A percentile compares a stretch with the other conserved stretches of the same genome.
phyloP scores from a whole-genome alignment of 495 filamentous ascomycete genomes.

The Glonium stellatum region DNA sequence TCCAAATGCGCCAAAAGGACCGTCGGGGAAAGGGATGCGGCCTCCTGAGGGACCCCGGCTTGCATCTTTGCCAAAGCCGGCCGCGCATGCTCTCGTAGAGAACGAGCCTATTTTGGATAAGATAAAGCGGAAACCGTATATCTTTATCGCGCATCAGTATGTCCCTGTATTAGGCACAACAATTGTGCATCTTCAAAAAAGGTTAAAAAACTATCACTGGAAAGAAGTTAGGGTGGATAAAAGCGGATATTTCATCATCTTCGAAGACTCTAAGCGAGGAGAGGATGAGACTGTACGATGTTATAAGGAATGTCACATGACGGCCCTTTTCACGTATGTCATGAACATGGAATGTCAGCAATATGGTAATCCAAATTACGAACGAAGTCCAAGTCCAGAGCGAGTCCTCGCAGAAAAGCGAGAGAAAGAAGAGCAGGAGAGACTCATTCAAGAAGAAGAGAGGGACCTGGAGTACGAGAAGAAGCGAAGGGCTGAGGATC shows the following conservation, averaged over 20 bases:
- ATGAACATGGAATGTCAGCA: conserved; percentile 84
- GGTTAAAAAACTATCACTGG: conserved; percentile 69
- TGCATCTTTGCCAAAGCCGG: conserved; percentile 22
- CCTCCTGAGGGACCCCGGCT: conserved; percentile 46
- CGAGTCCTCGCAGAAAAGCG: conserved; percentile 46
- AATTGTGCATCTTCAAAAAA: conserved; percentile 76
- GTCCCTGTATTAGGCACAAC: conserved; percentile 84
- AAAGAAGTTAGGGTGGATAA: conserved; percentile 73
- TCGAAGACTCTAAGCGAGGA: conserved; percentile 66
- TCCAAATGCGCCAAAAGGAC: conserved; percentile 78
- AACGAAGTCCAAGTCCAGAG: conserved; percentile 56
- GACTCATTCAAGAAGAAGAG: conserved; percentile 61
- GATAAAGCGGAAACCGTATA: conserved; percentile 77
- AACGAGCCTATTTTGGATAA: conserved; percentile 54
- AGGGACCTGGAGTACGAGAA: conserved; percentile 81
- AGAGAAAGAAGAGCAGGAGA: conserved; percentile 48
- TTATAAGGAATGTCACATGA: conserved; percentile 62
- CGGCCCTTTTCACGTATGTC: conserved; percentile 78
- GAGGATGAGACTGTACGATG: conserved; percentile 74
- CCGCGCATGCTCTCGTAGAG: conserved; percentile 48
- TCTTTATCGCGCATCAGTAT: conserved; percentile 79
- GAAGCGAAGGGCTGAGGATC: conserved; percentile 66
- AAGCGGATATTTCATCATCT: conserved; percentile 85
- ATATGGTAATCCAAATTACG: conserved; percentile 60
- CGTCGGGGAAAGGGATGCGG: conserved; percentile 55